Conservation (phyloP, 352 stramenopile species). For the Salisapilia sapeloensis region DNA sequence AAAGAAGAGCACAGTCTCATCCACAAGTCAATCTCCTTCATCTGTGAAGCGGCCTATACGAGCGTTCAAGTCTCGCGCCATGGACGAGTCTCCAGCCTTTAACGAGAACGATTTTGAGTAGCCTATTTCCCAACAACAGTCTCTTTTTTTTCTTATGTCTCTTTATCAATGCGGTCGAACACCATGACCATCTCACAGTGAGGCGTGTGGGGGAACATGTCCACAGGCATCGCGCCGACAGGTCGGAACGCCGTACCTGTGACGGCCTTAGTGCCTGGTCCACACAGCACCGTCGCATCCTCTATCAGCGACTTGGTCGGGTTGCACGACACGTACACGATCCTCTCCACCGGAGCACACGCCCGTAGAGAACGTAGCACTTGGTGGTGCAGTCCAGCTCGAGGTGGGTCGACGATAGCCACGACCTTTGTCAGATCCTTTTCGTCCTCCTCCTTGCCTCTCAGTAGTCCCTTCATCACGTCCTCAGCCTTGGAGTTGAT, state of each 20-base stretch:
- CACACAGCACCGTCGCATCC: slow-evolving; percentile 82
- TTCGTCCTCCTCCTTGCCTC: slow-evolving; percentile 35
- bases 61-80: slow-evolving; percentile 64
- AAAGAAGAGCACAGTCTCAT: slow-evolving; percentile 21
- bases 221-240: slow-evolving; percentile 87
- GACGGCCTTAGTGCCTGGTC: slow-evolving; percentile 86
- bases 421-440: slow-evolving; percentile 67
- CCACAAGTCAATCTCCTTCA: too few relatives aligned
- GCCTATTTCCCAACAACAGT: slow-evolving; percentile 3
- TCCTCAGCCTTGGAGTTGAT: slow-evolving; percentile 86
- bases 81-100: slow-evolving; percentile 46
- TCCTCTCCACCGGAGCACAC: slow-evolving; percentile 66
- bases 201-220: slow-evolving; percentile 97
- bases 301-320: slow-evolving; percentile 89
- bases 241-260: slow-evolving; percentile 83
- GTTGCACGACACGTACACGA: slow-evolving; percentile 99
- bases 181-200: slow-evolving; percentile 98
- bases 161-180: slow-evolving; percentile 72
- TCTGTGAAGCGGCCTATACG: slow-evolving; percentile 37
- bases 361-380: slow-evolving; percentile 76
- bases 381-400: slow-evolving; percentile 88
- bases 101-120: slow-evolving; percentile 51
- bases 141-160: slow-evolving; percentile 1
- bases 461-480: slow-evolving; percentile 74
- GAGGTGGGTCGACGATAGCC: slow-evolving; percentile 94